Conservation (phyloP, 345 rosid genomes). For the Sonneratia caseolaris region DNA sequence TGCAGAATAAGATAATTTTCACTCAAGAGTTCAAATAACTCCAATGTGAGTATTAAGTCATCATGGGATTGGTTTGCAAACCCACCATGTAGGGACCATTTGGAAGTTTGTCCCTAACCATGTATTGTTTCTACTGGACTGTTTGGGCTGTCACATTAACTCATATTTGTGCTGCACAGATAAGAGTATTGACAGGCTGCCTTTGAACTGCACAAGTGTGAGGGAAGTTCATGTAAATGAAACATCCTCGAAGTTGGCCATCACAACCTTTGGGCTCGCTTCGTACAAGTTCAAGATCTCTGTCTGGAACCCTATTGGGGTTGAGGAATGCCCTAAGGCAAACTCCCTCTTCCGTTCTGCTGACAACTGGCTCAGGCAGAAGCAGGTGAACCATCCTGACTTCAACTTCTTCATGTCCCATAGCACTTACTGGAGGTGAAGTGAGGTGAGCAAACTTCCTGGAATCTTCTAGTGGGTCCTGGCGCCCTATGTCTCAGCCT, state of each 20-base stretch:
- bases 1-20: neutral
- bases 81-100: neutral
- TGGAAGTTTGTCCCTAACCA: neutral
- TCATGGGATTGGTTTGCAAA: neutral
- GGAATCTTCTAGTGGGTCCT: neutral
- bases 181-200: slow-evolving; percentile 18
- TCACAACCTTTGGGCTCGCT: slow-evolving; percentile 75
- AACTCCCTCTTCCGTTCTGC: slow-evolving; percentile 52
- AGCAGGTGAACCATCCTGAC: slow-evolving; percentile 72
- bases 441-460: neutral
- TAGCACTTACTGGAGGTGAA: slow-evolving; percentile 32
- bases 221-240: slow-evolving; percentile 9
- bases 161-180: slow-evolving; percentile 20
- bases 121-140: neutral
- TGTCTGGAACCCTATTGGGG: slow-evolving; percentile 58
- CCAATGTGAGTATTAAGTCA: neutral
- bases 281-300: slow-evolving; percentile 66
- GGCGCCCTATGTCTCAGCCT: neutral
- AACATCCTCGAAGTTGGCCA: slow-evolving; percentile 32
- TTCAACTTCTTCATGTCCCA: slow-evolving; percentile 59
- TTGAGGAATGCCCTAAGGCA: slow-evolving; percentile 40
- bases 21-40: neutral
- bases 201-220: slow-evolving; percentile 10
- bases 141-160: neutral
- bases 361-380: slow-evolving; percentile 59